Conservation (phyloP, 169 alveolate genomes). For the Plasmodium cynomolgi region DNA sequence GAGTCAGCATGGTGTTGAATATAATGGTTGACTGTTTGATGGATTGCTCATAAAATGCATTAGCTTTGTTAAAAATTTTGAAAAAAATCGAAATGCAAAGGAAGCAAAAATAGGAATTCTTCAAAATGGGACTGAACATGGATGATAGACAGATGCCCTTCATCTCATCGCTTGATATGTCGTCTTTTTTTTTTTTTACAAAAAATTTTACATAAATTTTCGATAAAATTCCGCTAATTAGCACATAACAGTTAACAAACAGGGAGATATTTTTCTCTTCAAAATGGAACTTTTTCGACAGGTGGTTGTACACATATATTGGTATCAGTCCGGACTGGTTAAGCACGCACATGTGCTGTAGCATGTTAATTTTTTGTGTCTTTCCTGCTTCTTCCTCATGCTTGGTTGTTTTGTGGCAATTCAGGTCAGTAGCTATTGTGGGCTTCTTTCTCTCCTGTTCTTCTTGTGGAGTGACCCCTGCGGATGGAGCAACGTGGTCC, state of each 20-base stretch:
- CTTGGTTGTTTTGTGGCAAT: not conserved
- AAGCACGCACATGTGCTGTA: slow-evolving; percentile 37
- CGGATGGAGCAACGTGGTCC: not conserved
- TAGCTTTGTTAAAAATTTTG: not conserved
- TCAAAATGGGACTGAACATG: not conserved
- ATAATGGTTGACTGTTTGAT: not conserved
- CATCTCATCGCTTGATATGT: not conserved
- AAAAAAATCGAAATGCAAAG: slow-evolving; percentile 19
- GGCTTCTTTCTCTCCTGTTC: not conserved
- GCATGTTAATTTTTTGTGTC: not conserved
- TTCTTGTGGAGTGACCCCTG: not conserved
- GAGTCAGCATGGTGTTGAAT: slow-evolving; percentile 27
- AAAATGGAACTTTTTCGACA: slow-evolving; percentile 10
- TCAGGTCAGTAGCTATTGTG: not conserved
- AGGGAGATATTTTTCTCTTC: not conserved
- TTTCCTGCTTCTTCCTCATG: not conserved
- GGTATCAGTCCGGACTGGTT: slow-evolving; percentile 60
- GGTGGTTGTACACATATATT: slow-evolving; percentile 5
- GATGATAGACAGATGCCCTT: not conserved
- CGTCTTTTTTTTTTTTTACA: not conserved
- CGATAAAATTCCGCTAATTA: slow-evolving; percentile 21
- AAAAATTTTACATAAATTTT: slow-evolving; percentile 12
- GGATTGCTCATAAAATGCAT: slow-evolving; percentile 9
- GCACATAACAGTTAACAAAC: slow-evolving; percentile 14
- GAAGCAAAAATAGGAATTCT: not conserved